phyloP scores from a whole-genome alignment of 352 stramenopile genomes.

The Globisporangium alternatum region DNA sequence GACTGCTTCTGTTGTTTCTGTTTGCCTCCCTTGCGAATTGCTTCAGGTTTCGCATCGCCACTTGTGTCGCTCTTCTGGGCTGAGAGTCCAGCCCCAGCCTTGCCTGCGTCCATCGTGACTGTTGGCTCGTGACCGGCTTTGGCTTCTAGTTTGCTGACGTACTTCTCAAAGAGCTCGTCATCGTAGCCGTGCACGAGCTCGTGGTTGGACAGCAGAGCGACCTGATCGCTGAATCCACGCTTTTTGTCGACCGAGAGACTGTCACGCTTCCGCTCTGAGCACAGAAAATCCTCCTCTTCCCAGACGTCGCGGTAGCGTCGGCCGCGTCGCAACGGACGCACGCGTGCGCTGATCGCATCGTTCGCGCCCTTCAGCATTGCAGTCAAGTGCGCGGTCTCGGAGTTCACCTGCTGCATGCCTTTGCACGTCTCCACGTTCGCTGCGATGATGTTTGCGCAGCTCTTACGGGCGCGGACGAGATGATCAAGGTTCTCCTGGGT shows the following conservation, averaged over 20 bases:
- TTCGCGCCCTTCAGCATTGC: slow-evolving; percentile 44
- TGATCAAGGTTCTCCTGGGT: slow-evolving; percentile 53
- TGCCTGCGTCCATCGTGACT: background rate
- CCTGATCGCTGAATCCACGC: slow-evolving; percentile 32
- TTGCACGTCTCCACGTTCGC: slow-evolving; percentile 33
- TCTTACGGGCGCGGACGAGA: slow-evolving; percentile 43
- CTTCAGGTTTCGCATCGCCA: slow-evolving; percentile 12
- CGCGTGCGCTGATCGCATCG: slow-evolving; percentile 19
- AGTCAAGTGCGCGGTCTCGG: slow-evolving; percentile 38
- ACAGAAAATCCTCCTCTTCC: slow-evolving; percentile 72
- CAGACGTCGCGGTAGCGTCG: slow-evolving; percentile 74
- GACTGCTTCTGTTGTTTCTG: slow-evolving; percentile 22
- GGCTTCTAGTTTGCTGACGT: slow-evolving; percentile 36
- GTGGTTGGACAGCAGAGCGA: slow-evolving; percentile 39
- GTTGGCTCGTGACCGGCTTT: slow-evolving; percentile 9
- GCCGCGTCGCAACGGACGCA: slow-evolving; percentile 45
- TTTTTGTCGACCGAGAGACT: slow-evolving; percentile 26
- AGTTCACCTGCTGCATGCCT: slow-evolving; percentile 14
- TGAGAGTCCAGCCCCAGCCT: background rate
- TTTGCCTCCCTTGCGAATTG: slow-evolving; percentile 3
- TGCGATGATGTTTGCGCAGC: slow-evolving; percentile 51
- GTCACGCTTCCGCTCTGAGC: slow-evolving; percentile 25
- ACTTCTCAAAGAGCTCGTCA: slow-evolving; percentile 64
- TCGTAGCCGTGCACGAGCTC: slow-evolving; percentile 79
- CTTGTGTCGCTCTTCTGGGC: background rate